These are phyloP conservation scores for Aureoboletus auriporus DNA, from an alignment of 768 basidiomycete species.

Conservation along the genomic window DNA sequence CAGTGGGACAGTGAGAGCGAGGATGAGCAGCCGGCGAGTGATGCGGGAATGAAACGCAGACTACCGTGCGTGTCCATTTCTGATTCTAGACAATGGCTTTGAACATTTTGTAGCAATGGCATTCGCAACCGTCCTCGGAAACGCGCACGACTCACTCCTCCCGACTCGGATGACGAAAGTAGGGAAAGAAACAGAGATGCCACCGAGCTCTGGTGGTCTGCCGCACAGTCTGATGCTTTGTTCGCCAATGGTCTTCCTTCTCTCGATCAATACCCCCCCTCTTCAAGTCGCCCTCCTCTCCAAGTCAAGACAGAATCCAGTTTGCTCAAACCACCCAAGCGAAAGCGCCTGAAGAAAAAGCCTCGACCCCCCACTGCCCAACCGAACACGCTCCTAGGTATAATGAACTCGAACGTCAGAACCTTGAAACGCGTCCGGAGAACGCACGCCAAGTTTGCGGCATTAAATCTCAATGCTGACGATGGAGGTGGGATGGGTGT, in stretches of 20 bases:
- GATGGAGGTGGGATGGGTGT: constrained; percentile 33
- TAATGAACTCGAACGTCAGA: constrained; percentile 76
- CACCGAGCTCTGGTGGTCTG: constrained; percentile 72
- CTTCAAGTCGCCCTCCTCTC: constrained; percentile 6
- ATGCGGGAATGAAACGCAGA: constrained; percentile 64
- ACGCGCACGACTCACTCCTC: constrained; percentile 48
- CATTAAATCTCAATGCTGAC: constrained; percentile 40
- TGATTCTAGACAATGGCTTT: background rate
- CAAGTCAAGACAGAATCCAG: constrained; percentile 12
- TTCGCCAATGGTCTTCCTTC: constrained; percentile 62
- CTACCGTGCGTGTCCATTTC: constrained; percentile 17
- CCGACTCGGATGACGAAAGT: constrained; percentile 34
- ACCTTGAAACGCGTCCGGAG: constrained; percentile 70
- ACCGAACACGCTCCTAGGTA: constrained; percentile 49
- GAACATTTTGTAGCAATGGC: constrained; percentile 18
- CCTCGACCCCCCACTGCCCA: constrained; percentile 13
- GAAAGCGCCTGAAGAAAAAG: constrained; percentile 24
- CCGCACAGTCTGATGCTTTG: constrained; percentile 56
- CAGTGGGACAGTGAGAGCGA: constrained; percentile 38
- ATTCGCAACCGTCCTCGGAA: constrained; percentile 51
- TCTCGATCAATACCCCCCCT: constrained; percentile 35
- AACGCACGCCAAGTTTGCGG: constrained; percentile 68
- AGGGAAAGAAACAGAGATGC: constrained; percentile 38
- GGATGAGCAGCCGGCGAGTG: constrained; percentile 25
- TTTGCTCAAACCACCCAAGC: constrained; percentile 11